These are phyloP conservation scores for Phytophthora aleatoria DNA, from an alignment of 352 stramenopile genomes.

Conservation along the genomic window DNA sequence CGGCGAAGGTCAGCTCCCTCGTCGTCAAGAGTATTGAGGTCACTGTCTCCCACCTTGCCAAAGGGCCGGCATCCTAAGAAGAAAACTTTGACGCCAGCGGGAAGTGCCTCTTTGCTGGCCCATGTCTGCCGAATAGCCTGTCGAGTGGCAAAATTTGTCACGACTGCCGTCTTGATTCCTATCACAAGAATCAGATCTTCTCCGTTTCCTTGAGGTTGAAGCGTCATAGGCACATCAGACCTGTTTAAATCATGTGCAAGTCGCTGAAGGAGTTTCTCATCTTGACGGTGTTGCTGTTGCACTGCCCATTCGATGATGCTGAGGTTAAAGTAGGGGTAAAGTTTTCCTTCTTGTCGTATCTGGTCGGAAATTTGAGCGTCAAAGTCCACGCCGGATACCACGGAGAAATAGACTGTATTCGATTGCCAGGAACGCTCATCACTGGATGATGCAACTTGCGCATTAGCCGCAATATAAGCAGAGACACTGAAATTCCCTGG, in stretches of 20 bases:
- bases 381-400: background rate
- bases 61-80: slow-evolving; percentile 46
- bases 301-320: slow-evolving; percentile 5
- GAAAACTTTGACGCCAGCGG: slow-evolving; percentile 17
- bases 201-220: background rate
- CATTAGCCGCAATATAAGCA: background rate
- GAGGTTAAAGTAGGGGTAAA: slow-evolving; percentile 9
- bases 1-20: background rate
- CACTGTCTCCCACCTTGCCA: background rate
- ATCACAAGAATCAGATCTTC: slow-evolving; percentile 33
- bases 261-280: background rate
- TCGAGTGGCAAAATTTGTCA: slow-evolving; percentile 26
- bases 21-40: background rate
- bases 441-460: background rate
- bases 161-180: slow-evolving; percentile 49
- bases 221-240: background rate
- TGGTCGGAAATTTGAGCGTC: background rate
- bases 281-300: slow-evolving; percentile 1
- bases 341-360: slow-evolving; percentile 1
- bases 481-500: background rate
- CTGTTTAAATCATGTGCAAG: slow-evolving; percentile 1
- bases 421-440: background rate
- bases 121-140: slow-evolving; percentile 33
- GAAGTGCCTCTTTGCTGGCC: slow-evolving; percentile 20
- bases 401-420: slow-evolving; percentile 1